phyloP scores from a whole-genome alignment of 2,329 filamentous ascomycete species.

The Fusarium goolgardi region DNA sequence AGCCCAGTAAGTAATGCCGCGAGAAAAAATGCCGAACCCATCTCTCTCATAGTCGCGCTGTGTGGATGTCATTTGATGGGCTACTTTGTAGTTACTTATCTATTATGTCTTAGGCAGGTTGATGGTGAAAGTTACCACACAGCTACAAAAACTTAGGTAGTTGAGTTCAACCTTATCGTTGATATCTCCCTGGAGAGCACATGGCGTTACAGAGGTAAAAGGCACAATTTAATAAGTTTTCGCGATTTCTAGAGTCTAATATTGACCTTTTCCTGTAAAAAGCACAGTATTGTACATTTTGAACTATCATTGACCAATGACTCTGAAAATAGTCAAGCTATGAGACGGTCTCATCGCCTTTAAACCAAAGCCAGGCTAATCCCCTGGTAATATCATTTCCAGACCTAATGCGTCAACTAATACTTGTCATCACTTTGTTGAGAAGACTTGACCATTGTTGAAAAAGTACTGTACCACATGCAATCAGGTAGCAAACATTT shows the following conservation, averaged over 20 bases:
- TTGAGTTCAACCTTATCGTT: neutral
- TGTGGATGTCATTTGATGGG: neutral
- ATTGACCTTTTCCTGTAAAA: neutral
- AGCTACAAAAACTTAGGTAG: neutral
- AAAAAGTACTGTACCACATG: neutral
- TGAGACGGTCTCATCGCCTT: neutral
- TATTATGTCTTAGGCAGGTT: no score
- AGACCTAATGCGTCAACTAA: neutral
- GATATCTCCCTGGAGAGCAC: neutral
- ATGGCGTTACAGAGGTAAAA: neutral
- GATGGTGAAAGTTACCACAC: neutral
- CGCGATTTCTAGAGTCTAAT: no score
- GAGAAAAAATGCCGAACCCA: no score
- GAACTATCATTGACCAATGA: neutral
- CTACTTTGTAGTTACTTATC: neutral
- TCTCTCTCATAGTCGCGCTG: no score
- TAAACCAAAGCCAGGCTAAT: neutral
- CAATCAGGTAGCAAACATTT: neutral
- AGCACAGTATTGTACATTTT: neutral
- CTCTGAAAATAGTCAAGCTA: neutral
- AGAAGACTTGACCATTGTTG: conserved; percentile 5
- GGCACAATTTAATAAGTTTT: no score
- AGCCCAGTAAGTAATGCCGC: no score
- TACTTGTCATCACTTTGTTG: conserved; percentile 7
- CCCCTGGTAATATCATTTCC: neutral